Evolutionary conservation across 495 filamentous ascomycete genomes (phyloP).

Genomic region (Aspergillus homomorphus): DNA sequence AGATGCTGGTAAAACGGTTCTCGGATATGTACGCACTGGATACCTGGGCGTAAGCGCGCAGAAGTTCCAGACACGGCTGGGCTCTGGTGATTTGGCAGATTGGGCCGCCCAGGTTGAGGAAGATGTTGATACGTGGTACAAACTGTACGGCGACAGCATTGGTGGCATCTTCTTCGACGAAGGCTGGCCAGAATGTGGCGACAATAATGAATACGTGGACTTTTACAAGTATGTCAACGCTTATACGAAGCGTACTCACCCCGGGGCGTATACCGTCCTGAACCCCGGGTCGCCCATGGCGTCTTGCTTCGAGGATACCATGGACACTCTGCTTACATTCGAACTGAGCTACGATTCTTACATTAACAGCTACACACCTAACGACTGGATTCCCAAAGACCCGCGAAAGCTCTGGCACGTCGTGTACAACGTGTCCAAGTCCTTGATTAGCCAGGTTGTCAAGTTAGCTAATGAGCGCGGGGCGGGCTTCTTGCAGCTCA

Average conservation of each 20-base stretch:
- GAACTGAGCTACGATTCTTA: conserved; percentile 13
- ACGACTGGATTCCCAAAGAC: conserved; percentile 21
- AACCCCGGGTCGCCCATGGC: conserved; percentile 18
- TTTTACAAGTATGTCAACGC: conserved; percentile 15
- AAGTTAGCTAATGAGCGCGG: conserved; percentile 6
- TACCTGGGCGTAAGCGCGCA: conserved; percentile 23
- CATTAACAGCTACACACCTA: conserved; percentile 9
- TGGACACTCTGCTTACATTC: conserved; percentile 20
- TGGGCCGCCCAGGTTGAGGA: conserved; percentile 22
- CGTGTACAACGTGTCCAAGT: conserved; percentile 14
- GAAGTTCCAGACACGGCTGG: conserved; percentile 19
- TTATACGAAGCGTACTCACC: conserved; percentile 16
- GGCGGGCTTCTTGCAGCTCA: conserved; percentile 15
- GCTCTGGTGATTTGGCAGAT: conserved; percentile 15
- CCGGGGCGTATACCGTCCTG: conserved; percentile 12
- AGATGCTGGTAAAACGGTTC: conserved; percentile 13
- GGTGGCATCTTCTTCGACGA: conserved; percentile 27
- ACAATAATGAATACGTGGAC: conserved; percentile 15
- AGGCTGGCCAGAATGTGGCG: conserved; percentile 21
- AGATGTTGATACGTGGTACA: conserved; percentile 25
- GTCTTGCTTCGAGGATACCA: conserved; percentile 16
- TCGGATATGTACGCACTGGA: conserved; percentile 25
- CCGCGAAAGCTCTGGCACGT: conserved; percentile 22
- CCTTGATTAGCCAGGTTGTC: neutral
- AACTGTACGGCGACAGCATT: conserved; percentile 14